Conservation (phyloP, 2,329 filamentous ascomycete species). For the Colletotrichum noveboracense region DNA sequence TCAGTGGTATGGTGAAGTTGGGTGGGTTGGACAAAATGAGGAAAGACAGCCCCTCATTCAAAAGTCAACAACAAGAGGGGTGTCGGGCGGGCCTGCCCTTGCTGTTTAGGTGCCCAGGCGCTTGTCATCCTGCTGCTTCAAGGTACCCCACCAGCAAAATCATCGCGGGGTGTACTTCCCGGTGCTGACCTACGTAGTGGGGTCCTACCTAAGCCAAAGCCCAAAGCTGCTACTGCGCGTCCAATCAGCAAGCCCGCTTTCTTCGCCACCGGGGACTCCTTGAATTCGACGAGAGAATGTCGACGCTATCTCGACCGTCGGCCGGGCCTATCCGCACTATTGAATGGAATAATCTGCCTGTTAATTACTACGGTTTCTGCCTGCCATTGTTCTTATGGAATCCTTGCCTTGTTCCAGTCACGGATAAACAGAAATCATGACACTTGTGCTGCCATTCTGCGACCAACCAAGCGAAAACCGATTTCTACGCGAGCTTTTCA, state of each 20-base stretch:
- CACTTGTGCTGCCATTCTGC: background rate
- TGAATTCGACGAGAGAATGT: background rate
- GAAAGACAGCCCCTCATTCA: constrained; percentile 24
- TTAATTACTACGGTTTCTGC: background rate
- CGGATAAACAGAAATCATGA: background rate
- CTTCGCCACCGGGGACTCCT: constrained; percentile 16
- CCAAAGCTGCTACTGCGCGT: constrained; percentile 8
- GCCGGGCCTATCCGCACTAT: constrained; percentile 8
- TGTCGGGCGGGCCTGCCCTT: constrained; percentile 22
- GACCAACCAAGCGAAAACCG: background rate
- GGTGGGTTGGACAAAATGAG: constrained; percentile 24
- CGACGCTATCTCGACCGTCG: background rate
- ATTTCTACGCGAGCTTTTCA: background rate
- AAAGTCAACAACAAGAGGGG: constrained; percentile 24
- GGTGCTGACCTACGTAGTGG: background rate
- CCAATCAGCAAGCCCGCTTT: constrained; percentile 8
- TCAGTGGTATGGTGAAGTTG: constrained; percentile 19
- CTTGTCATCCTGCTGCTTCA: background rate
- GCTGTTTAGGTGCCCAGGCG: constrained; percentile 19
- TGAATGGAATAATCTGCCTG: background rate
- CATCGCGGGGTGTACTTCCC: background rate
- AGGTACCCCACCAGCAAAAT: constrained; percentile 1
- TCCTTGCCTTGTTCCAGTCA: background rate
- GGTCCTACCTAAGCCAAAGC: constrained; percentile 1
- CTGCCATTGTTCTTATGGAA: background rate